Evolutionary conservation across 371 early-diverging fungal genomes (phyloP).

Genomic region (Saksenaea vasiformis): DNA sequence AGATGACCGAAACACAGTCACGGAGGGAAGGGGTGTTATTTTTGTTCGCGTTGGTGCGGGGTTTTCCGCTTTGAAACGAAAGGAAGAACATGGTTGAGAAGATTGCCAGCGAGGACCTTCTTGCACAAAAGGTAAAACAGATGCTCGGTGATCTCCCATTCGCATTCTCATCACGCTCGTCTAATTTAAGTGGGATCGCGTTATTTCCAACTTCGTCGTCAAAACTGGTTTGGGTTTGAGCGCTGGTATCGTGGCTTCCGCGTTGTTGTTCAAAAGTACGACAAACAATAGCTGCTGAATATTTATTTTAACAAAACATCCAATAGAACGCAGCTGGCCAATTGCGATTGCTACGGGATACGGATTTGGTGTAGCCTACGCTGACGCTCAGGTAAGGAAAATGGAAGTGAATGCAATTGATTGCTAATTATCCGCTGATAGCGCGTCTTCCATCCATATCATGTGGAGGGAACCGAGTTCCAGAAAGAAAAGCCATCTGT

Average conservation of each 20-base stretch:
- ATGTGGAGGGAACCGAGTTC: conserved; percentile 48
- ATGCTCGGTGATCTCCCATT: background rate
- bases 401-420: background rate
- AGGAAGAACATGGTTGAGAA: conserved; percentile 11
- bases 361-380: conserved; percentile 85
- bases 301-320: background rate
- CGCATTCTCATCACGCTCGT: background rate
- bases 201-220: conserved; percentile 83
- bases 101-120: conserved; percentile 36
- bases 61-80: background rate
- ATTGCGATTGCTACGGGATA: conserved; percentile 87
- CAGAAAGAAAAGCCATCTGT: conserved; percentile 50
- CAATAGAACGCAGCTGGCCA: conserved; percentile 85
- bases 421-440: conserved; percentile 10
- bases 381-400: conserved; percentile 74
- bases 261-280: conserved; percentile 85
- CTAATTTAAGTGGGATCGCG: conserved; percentile 79
- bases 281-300: background rate
- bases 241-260: conserved; percentile 86
- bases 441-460: conserved; percentile 53
- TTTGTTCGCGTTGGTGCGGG: background rate
- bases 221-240: conserved; percentile 88
- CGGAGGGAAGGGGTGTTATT: background rate
- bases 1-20: too few relatives aligned
- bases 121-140: conserved; percentile 33